These are phyloP conservation scores for Pythium pectinolyticum DNA, from an alignment of 352 stramenopile species.

Conservation along the genomic window DNA sequence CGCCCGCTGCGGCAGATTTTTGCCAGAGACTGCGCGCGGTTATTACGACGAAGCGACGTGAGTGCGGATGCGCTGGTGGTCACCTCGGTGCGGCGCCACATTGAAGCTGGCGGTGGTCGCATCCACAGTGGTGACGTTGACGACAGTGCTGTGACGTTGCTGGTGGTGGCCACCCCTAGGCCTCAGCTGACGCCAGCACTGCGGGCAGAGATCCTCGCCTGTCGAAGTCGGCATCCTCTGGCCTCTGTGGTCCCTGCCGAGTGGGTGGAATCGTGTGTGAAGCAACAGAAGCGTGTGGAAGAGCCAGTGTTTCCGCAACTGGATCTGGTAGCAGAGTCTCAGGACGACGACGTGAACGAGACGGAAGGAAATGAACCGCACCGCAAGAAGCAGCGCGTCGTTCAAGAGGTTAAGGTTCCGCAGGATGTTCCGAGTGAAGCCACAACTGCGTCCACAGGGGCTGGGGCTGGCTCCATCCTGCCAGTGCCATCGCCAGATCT, in stretches of 20 bases:
- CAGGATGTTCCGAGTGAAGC: neutral
- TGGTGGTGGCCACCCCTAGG: slow-evolving; percentile 8
- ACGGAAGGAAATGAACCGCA: slow-evolving; percentile 9
- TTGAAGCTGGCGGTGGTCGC: slow-evolving; percentile 1
- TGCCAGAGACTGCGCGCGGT: slow-evolving; percentile 10
- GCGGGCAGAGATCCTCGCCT: slow-evolving; percentile 6
- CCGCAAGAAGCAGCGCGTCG: slow-evolving; percentile 14
- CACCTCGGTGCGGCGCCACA: neutral
- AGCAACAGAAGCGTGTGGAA: slow-evolving; percentile 29
- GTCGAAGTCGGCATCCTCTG: neutral
- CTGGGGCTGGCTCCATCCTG: slow-evolving; percentile 1
- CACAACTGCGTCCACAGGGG: neutral
- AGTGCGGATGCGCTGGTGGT: neutral
- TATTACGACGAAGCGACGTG: slow-evolving; percentile 16
- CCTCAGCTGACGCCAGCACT: neutral
- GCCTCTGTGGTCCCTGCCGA: slow-evolving; percentile 11
- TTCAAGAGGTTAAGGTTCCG: neutral
- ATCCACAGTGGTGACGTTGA: neutral
- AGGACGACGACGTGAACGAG: neutral
- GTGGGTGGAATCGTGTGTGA: slow-evolving; percentile 41
- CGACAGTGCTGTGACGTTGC: slow-evolving; percentile 6
- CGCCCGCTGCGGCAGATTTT: slow-evolving; percentile 35
- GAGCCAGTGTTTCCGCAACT: neutral
- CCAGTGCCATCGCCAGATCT: slow-evolving; percentile 11
- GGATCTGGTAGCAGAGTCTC: neutral